phyloP scores from a whole-genome alignment of 2,329 filamentous ascomycete species.

The Cyanodermella asteris region DNA sequence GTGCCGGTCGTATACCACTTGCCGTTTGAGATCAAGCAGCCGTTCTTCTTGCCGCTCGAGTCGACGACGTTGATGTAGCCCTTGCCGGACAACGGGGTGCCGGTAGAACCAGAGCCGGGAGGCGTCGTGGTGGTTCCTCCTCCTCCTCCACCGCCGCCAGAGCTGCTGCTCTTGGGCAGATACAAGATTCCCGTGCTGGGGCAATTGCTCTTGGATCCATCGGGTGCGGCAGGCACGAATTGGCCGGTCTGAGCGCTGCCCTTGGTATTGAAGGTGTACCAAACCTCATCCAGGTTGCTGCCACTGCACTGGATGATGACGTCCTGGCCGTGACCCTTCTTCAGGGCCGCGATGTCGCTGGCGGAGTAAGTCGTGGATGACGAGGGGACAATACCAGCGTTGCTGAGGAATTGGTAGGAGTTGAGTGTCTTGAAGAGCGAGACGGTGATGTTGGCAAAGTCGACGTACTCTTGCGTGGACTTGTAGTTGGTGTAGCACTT shows the following conservation, averaged over 20 bases:
- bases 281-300: conserved; percentile 29
- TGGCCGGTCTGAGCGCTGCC: conserved; percentile 37
- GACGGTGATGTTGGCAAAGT: conserved; percentile 34
- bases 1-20: conserved; percentile 47
- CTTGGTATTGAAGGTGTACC: conserved; percentile 30
- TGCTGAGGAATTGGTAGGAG: conserved; percentile 32
- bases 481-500: conserved; percentile 38
- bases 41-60: conserved; percentile 25
- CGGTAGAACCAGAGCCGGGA: conserved; percentile 7
- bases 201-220: conserved; percentile 40
- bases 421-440: conserved; percentile 33
- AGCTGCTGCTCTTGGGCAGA: conserved; percentile 33
- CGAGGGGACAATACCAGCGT: conserved; percentile 32
- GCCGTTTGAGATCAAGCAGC: conserved; percentile 46
- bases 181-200: conserved; percentile 42
- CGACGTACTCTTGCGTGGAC: conserved; percentile 33
- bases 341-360: conserved; percentile 27
- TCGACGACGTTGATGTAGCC: conserved; percentile 36
- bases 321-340: conserved; percentile 24
- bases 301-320: conserved; percentile 29
- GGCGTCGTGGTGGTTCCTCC: conserved; percentile 3
- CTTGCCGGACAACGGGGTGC: conserved; percentile 29
- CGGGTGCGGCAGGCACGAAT: conserved; percentile 32
- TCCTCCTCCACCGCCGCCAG: no score
- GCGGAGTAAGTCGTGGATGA: conserved; percentile 27